A percentile compares a stretch with the other conserved stretches of the same genome.
Evolutionary conservation across 1,284 basidiomycete species (phyloP).

Genomic region (Porogramme epimiltina): DNA sequence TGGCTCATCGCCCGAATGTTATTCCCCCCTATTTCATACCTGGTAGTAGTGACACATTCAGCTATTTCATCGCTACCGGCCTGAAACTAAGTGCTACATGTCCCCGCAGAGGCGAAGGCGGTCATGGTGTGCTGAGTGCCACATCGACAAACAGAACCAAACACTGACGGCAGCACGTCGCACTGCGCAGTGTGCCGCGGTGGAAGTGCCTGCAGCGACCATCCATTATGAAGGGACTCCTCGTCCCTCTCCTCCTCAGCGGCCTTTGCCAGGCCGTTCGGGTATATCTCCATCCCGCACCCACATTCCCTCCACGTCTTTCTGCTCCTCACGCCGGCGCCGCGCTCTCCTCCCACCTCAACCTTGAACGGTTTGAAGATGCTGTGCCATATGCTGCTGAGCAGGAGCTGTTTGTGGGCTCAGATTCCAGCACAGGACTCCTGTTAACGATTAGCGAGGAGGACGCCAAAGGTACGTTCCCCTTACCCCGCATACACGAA

Average conservation of each 20-base stretch:
- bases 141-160: slow-evolving; percentile 17
- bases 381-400: slow-evolving; percentile 28
- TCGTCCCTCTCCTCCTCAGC: slow-evolving; percentile 30
- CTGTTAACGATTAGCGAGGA: slow-evolving; percentile 58
- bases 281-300: slow-evolving; percentile 52
- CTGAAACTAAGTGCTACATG: too few species aligned
- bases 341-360: slow-evolving; percentile 66
- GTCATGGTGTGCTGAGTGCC: too few species aligned
- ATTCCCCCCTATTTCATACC: too few species aligned
- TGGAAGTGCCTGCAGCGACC: slow-evolving; percentile 9
- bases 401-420: slow-evolving; percentile 57
- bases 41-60: too few species aligned
- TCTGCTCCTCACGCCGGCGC: slow-evolving; percentile 56
- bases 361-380: slow-evolving; percentile 64
- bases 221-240: slow-evolving; percentile 31
- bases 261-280: slow-evolving; percentile 42
- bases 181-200: not conserved
- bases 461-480: slow-evolving; percentile 55
- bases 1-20: too few species aligned
- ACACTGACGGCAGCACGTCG: slow-evolving; percentile 11
- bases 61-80: too few species aligned
- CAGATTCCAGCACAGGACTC: slow-evolving; percentile 51
- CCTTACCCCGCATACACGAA: not conserved
- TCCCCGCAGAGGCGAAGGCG: too few species aligned
- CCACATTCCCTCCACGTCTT: slow-evolving; percentile 38